Evolutionary conservation across 164 flowering plant species (phyloP).

Genomic region (Hamamelis virginiana): DNA sequence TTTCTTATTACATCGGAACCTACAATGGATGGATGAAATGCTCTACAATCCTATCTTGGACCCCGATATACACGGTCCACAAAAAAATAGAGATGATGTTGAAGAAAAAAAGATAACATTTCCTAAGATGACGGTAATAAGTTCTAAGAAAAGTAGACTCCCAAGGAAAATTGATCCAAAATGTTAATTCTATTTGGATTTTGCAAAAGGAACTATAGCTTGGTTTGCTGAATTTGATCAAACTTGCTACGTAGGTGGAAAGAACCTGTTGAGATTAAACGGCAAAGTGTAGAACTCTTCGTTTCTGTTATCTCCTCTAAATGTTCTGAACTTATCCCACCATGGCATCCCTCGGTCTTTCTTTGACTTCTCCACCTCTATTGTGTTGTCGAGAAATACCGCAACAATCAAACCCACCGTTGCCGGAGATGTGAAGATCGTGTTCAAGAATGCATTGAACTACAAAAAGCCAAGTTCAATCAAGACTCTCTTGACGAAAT

Average conservation of each 20-base stretch:
- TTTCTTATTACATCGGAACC: conserved; percentile 6
- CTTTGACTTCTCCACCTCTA: conserved; percentile 86
- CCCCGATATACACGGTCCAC: conserved; percentile 21
- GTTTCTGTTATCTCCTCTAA: conserved; percentile 89
- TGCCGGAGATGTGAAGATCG: conserved; percentile 82
- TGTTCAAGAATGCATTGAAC: conserved; percentile 89
- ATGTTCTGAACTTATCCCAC: conserved; percentile 98
- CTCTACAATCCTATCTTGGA: conserved; percentile 20
- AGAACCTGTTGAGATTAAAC: conserved; percentile 91
- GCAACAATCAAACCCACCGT: conserved; percentile 85
- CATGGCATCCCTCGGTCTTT: conserved; percentile 97
- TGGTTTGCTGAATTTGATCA: neutral
- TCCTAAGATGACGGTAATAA: neutral
- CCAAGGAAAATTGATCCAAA: neutral
- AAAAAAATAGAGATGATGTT: conserved; percentile 16
- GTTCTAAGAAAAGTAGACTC: neutral
- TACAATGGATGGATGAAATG: conserved; percentile 19
- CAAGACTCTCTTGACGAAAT: no score
- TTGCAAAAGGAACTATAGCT: neutral
- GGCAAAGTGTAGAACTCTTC: conserved; percentile 98
- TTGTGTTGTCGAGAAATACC: conserved; percentile 85
- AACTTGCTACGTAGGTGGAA: conserved; percentile 71
- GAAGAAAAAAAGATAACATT: conserved; percentile 2
- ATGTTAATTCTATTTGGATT: conserved; percentile 1
- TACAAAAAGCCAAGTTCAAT: conserved; percentile 33